Base-by-base conservation (phyloP, 2,329 filamentous ascomycete species). In the Boeremia exigua region DNA sequence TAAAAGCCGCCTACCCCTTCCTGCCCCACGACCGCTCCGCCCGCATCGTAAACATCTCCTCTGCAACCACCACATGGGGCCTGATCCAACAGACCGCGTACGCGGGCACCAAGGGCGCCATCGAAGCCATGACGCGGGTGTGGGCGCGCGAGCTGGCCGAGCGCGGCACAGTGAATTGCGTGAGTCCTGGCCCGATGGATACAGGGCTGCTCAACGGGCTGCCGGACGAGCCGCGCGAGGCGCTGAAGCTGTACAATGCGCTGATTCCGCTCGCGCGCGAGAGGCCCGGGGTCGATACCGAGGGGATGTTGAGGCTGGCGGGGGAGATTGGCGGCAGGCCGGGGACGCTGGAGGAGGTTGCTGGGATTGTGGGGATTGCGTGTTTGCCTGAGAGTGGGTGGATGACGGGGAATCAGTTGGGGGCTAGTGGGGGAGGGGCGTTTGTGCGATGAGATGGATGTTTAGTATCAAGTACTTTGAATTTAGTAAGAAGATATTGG, bases 371-470 rank as follows among this genome's bases (percentile, higher is more conserved):
- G 25, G 88, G 84, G 1, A 90, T 92, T 87, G 74, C 91, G 29
- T 90, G 88, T 71, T 82, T 83, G 2, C 78, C 80, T 7, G 89
- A 92, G 71, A 82, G 83, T 15, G 82, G 79, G n/a, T 92, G 89
- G 88, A 87, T 85, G 72, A 93, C 89, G 0, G 90, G 90, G 2
- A 88, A 87, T 73, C 86, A 91, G 30, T 83, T 93, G 3, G 89
- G 86, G 75, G 88, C 89, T 6, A 92, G 92, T 71, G 90, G 90
- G 0, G 90, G 90, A 2, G 86, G 90, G 82, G 82, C 80, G 58
- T 84, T 87, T 75, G 79, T 58, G 10, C 30, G 53, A 27, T 61
- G 14, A 46, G 49, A 32, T 15, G 14, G 19, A 7, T n/a, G n/a
- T n/a, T n/a, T n/a, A n/a, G n/a, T n/a, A n/a, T n/a, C n/a, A n/a